Evolutionary conservation across 2,329 filamentous ascomycete species (phyloP), one percentile per base, ranked within the genome.

Genomic region (Pleurostoma richardsiae): DNA sequence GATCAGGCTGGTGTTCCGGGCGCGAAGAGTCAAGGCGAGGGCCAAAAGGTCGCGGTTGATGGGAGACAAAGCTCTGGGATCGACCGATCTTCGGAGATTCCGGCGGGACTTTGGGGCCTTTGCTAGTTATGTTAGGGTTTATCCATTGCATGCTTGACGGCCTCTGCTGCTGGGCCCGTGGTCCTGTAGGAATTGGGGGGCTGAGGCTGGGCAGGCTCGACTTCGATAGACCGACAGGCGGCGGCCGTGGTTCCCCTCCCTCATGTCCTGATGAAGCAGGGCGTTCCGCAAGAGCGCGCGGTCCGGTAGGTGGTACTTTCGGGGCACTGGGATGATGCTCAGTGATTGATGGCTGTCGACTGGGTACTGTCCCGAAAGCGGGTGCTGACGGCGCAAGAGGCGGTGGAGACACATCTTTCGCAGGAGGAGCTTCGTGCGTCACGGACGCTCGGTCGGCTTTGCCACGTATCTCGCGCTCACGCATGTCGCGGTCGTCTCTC

Each of bases 141-240:
- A 79, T 76, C 79, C 79, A 82, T 59, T 81, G 78, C 54, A 79
- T 80, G 57, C 77, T 80, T 1, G 76, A 77, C 11, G 74, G 71
- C 5, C 76, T 68, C 42, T 68, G 67, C 48, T 72, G 74, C 49
- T 79, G 76, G 11, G 72, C 72, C 33, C 78, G 72, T 31, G 77
- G 77, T 7, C 77, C 78, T 3, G 76, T 67, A 3, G 77, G 77
- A 42, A 81, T 77, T 5, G 70, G 60, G 6, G 71, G 69, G 47
- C 69, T 71, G 27, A 72, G 71, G 39, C 76, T 68, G 7, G 61
- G 50, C 19, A 66, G 56, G 52, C 19, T 19, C n/a, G 67, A 55
- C 49, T 74, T 78, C 1, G 68, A 66, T 3, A 70, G 69, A 4
- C 72, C 73, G 3, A 64, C 64, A 3, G 69, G 65, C 4, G 67